A percentile compares a stretch with the other conserved stretches of the same genome.
These are phyloP conservation scores for Mucor velutinosus DNA, from an alignment of 371 early-diverging fungal genomes.

Conservation along the genomic window DNA sequence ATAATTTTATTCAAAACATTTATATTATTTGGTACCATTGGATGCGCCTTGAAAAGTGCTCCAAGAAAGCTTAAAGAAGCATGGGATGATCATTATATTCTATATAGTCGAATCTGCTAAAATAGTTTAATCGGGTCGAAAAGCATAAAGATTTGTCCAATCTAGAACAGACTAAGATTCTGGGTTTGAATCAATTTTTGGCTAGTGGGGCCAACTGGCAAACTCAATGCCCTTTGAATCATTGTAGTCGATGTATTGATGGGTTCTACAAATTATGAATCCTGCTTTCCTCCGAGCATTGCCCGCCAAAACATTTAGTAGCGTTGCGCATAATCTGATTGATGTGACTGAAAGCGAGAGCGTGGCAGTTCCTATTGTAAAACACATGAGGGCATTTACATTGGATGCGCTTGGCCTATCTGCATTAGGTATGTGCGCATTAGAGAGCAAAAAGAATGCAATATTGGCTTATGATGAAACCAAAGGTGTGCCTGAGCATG, in stretches of 20 bases:
- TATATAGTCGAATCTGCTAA: too few species aligned
- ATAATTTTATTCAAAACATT: too few species aligned
- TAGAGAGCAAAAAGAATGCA: neutral
- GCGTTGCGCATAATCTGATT: slow-evolving; percentile 19
- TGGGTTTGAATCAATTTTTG: too few species aligned
- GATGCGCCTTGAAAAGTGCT: too few species aligned
- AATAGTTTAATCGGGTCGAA: too few species aligned
- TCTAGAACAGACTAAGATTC: too few species aligned
- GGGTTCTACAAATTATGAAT: slow-evolving; percentile 22
- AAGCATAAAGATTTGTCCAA: too few species aligned
- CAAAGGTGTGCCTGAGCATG: slow-evolving; percentile 32
- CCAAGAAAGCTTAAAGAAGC: too few species aligned
- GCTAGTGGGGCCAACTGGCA: too few species aligned
- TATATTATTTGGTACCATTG: too few species aligned
- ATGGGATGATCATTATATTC: too few species aligned
- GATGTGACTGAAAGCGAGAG: slow-evolving; percentile 15
- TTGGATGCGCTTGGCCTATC: slow-evolving; percentile 39
- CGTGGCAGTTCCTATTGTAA: slow-evolving; percentile 1
- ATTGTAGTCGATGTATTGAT: neutral
- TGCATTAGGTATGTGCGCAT: slow-evolving; percentile 27
- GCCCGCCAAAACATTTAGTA: slow-evolving; percentile 31
- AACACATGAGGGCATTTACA: slow-evolving; percentile 27
- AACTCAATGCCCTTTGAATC: too few species aligned
- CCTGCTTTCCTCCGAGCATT: slow-evolving; percentile 41
- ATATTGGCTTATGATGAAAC: neutral